Evolutionary conservation across 352 stramenopile genomes (phyloP), one percentile per base, ranked within the genome.

Genomic region (Globisporangium cylindrosporum): DNA sequence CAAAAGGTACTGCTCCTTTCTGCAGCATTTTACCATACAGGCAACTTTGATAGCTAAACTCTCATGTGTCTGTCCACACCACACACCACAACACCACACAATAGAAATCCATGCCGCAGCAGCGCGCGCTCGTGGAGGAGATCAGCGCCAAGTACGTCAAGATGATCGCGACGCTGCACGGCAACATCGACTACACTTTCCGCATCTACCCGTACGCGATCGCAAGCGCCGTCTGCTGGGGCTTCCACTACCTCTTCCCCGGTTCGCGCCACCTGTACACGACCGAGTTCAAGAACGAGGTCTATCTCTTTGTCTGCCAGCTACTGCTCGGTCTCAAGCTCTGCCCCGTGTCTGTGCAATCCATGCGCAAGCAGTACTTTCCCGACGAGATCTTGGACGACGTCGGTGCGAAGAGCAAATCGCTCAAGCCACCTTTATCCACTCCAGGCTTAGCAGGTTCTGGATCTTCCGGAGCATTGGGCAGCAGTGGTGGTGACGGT

Each of bases 171-270:
- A 70, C 73, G 20, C 76, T 96, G 49, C 87, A 80, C 20, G 76
- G 76, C 41, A 93, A 81, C 68, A 89, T 86, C 61, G 90, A 97
- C 72, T 90, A 95, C 65, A 81, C 96, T 69, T 96, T 97, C 73
- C 80, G 84, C 24, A 79, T 95, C n/a, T 96, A 95, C 61, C 90
- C 90, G 49, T 97, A 95, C 70, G 84, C 88, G 1, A 72, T 97
- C 61, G 79, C 88, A 1, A 93, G 90, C 34, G 77, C 73, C 9
- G 81, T 96, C 29, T 91, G 83, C 71, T 94, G 82, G 78, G 88
- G 86, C 7, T 94, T 97, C 62, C 78, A 95, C 73, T 96, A 96
- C 59, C 74, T 95, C 9, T 97, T 95, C 68, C 89, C 90, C 1
- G 90, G 88, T 7, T 96, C 89, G 5, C 80, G 90, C 2, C 88